Percentiles rank a stretch among this genome's conserved stretches.
Conservation (phyloP, 2,329 filamentous ascomycete species). For the Apiospora aurea region DNA sequence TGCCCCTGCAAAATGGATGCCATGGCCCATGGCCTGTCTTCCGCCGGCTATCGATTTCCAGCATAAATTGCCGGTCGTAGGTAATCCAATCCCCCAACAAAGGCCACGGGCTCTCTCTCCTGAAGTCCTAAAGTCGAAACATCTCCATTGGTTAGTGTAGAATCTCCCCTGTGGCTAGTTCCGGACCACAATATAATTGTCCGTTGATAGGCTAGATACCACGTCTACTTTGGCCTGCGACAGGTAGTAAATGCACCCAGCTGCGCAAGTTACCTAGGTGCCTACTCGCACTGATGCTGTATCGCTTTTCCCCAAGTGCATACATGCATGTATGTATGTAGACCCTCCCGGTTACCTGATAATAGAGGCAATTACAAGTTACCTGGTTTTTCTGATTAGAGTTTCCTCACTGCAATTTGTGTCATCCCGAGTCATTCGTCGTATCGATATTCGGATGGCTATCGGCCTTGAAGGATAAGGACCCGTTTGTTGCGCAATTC, state of each 20-base stretch:
- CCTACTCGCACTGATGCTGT: not conserved
- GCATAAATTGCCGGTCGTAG: not conserved
- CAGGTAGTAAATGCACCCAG: not conserved
- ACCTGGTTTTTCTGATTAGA: not conserved
- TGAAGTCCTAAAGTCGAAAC: not conserved
- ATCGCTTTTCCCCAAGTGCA: not conserved
- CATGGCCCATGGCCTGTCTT: constrained; percentile 9
- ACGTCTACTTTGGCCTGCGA: no score
- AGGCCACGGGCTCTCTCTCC: not conserved
- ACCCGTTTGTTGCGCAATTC: not conserved
- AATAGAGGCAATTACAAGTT: not conserved
- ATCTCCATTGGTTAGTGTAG: not conserved
- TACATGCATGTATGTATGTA: not conserved
- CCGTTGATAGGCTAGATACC: not conserved
- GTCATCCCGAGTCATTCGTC: constrained; percentile 15
- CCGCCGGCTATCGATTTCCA: constrained; percentile 9
- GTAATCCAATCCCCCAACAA: not conserved
- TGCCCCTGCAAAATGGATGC: not conserved
- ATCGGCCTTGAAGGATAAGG: not conserved
- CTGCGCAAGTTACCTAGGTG: no score
- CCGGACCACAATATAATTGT: not conserved
- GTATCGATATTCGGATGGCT: not conserved
- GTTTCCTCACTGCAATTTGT: not conserved
- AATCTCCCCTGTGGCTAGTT: not conserved
- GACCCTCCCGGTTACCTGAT: not conserved